phyloP scores from a whole-genome alignment of 805 yeast species.

The Candida parachauliodes region DNA sequence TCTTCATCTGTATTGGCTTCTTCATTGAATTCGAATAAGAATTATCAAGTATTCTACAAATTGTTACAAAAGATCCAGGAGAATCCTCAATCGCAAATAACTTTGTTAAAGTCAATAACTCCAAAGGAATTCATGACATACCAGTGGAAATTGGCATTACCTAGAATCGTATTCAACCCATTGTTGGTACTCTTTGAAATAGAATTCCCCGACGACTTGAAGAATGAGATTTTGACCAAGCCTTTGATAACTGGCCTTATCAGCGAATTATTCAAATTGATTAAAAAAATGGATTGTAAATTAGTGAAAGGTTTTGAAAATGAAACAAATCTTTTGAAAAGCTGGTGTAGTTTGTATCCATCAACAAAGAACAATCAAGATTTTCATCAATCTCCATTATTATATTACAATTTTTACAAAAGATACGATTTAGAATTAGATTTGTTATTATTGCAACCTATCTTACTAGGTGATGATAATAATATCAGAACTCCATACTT shows the following conservation, averaged over 20 bases:
- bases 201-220: conserved; percentile 55
- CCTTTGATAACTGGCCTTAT: conserved; percentile 81
- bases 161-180: conserved; percentile 75
- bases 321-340: conserved; percentile 54
- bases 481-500: conserved; percentile 85
- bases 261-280: conserved; percentile 67
- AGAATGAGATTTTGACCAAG: conserved; percentile 71
- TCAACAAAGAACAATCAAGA: conserved; percentile 23
- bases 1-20: conserved; percentile 11
- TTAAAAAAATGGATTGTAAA: conserved; percentile 74
- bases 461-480: conserved; percentile 83
- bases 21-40: conserved; percentile 13
- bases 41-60: conserved; percentile 23
- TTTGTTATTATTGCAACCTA: conserved; percentile 77
- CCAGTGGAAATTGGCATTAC: conserved; percentile 84
- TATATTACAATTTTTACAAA: conserved; percentile 63
- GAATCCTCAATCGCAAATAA: conserved; percentile 33
- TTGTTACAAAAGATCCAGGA: conserved; percentile 32
- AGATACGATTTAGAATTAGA: conserved; percentile 60
- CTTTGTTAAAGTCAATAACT: conserved; percentile 47
- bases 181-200: conserved; percentile 70
- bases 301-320: conserved; percentile 67
- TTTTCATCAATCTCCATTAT: conserved; percentile 48
- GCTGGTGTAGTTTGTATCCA: conserved; percentile 50
- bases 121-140: conserved; percentile 60